A percentile compares a stretch with the other conserved stretches of the same genome.
These are phyloP conservation scores for Medicago ruthenica DNA, from an alignment of 306 rosid genomes.

Conservation along the genomic window DNA sequence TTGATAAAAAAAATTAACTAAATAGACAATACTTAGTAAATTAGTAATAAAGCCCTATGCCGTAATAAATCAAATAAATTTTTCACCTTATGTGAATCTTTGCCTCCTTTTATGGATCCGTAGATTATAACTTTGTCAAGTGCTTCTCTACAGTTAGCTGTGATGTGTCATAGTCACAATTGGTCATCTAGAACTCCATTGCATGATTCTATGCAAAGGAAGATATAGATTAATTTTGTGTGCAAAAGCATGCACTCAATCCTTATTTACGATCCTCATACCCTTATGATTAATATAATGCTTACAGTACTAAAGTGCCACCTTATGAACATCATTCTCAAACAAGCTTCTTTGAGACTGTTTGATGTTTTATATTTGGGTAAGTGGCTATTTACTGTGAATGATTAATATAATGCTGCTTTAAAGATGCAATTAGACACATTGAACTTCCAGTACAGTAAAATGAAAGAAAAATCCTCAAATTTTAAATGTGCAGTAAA, in stretches of 20 bases:
- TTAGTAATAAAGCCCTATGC: not conserved
- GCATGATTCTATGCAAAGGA: slow-evolving; percentile 11
- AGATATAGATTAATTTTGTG: not conserved
- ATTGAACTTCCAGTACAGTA: not conserved
- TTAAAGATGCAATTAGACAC: not conserved
- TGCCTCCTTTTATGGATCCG: slow-evolving; percentile 15
- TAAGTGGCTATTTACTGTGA: not conserved
- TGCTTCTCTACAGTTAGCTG: slow-evolving; percentile 2
- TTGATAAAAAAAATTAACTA: too few relatives aligned
- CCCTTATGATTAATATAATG: not conserved
- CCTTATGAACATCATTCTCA: slow-evolving; percentile 12
- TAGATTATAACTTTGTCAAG: slow-evolving; percentile 5
- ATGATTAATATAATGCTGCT: not conserved
- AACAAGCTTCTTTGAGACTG: slow-evolving; percentile 3
- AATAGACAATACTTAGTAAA: not conserved
- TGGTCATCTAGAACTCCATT: not conserved
- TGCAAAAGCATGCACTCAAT: not conserved
- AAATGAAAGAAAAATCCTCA: not conserved
- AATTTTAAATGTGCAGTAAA: not conserved
- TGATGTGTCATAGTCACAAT: slow-evolving; percentile 1
- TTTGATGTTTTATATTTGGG: not conserved
- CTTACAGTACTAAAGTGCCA: slow-evolving; percentile 4
- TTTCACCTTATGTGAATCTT: slow-evolving; percentile 12
- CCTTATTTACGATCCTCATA: too few relatives aligned
- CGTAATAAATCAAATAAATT: not conserved